Evolutionary conservation across 2,329 filamentous ascomycete species (phyloP).

Genomic region (Keithomyces neogunnii): DNA sequence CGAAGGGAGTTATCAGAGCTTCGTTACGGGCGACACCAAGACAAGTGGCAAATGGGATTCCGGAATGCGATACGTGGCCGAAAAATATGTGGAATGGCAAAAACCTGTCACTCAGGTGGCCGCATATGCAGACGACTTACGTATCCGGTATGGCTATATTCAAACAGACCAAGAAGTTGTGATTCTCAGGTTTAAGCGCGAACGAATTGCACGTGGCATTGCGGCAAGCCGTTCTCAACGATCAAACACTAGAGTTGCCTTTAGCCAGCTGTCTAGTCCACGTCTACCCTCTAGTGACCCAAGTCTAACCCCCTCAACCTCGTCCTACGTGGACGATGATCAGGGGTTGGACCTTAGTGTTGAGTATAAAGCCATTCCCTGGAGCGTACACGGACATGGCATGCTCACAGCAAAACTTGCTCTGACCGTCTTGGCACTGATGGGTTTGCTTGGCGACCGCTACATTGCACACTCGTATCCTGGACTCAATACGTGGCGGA

Average conservation of each 20-base stretch:
- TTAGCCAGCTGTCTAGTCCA: background rate
- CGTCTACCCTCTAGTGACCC: background rate
- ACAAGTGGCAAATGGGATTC: background rate
- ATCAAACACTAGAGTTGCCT: background rate
- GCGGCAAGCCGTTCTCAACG: background rate
- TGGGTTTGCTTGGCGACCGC: background rate
- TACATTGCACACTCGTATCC: background rate
- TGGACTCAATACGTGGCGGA: background rate
- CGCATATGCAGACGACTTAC: background rate
- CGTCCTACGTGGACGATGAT: background rate
- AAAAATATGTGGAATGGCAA: background rate
- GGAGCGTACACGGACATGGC: background rate
- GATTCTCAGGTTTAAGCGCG: background rate
- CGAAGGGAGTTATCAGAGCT: background rate
- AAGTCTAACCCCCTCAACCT: too few relatives aligned
- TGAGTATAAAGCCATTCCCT: background rate
- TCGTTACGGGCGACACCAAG: background rate
- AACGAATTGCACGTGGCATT: background rate
- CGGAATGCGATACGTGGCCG: background rate
- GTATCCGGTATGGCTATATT: background rate
- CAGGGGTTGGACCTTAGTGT: background rate
- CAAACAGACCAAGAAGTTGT: background rate
- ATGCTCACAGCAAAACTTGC: background rate
- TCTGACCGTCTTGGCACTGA: background rate
- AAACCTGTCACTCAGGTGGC: background rate